These are phyloP conservation scores for Saksenaea oblongispora DNA, from an alignment of 371 early-diverging fungal genomes.

Conservation along the genomic window DNA sequence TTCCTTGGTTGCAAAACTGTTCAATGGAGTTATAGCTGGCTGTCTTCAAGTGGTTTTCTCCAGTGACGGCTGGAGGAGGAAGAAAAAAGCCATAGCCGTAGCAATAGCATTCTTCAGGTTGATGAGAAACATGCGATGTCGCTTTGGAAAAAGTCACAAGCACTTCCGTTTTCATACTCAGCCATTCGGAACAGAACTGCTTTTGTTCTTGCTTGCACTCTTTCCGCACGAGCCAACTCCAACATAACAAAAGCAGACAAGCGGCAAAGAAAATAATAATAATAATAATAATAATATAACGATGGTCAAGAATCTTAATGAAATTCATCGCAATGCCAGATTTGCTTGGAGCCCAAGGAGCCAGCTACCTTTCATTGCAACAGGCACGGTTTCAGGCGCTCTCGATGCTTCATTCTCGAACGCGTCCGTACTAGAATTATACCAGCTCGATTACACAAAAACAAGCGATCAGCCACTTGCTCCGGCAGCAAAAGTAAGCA, in stretches of 20 bases:
- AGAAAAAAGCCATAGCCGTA: too few species aligned
- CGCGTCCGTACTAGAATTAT: constrained; percentile 89
- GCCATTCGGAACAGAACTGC: too few species aligned
- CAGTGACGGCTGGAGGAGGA: too few species aligned
- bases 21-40: too few species aligned
- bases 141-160: too few species aligned
- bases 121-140: too few species aligned
- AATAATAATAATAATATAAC: neutral
- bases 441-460: constrained; percentile 69
- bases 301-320: constrained; percentile 62
- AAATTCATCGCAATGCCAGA: constrained; percentile 78
- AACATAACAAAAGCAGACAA: neutral
- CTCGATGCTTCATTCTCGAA: constrained; percentile 95
- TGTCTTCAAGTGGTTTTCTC: too few species aligned
- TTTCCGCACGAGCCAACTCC: too few species aligned
- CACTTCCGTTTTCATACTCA: too few species aligned
- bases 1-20: too few species aligned
- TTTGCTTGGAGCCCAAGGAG: constrained; percentile 84
- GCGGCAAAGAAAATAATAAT: neutral
- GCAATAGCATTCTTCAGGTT: too few species aligned
- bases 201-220: too few species aligned
- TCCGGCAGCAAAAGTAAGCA: constrained; percentile 63
- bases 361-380: constrained; percentile 74
- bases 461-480: constrained; percentile 31
- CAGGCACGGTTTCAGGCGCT: constrained; percentile 95